phyloP scores from a whole-genome alignment of 805 yeast genomes.

The Ascoidea asiatica region DNA sequence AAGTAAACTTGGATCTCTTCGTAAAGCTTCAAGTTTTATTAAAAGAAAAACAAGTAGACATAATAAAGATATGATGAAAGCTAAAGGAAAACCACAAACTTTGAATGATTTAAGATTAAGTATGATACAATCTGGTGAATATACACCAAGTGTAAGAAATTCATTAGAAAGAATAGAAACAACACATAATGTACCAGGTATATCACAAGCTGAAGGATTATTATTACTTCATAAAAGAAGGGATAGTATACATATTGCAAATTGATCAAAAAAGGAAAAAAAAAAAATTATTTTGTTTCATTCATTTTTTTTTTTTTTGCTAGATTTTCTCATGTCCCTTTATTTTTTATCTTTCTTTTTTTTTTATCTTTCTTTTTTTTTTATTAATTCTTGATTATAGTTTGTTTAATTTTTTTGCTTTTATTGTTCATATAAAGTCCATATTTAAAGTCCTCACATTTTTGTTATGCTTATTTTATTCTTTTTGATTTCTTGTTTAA shows the following conservation, averaged over 20 bases:
- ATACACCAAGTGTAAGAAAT: slow-evolving; percentile 11
- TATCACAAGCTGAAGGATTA: slow-evolving; percentile 34
- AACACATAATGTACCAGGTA: slow-evolving; percentile 34
- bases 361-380: neutral
- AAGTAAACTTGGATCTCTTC: neutral
- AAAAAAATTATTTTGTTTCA: too few relatives aligned
- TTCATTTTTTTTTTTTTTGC: too few relatives aligned
- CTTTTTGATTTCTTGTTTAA: neutral
- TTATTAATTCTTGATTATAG: too few relatives aligned
- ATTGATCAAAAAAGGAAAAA: neutral
- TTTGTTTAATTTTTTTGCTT: too few relatives aligned
- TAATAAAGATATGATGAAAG: neutral
- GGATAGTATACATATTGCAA: neutral
- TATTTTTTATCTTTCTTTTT: neutral
- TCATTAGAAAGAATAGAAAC: slow-evolving; percentile 28
- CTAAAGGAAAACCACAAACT: slow-evolving; percentile 1
- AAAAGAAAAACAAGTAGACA: slow-evolving; percentile 1
- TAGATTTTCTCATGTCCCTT: too few relatives aligned
- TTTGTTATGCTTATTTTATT: neutral
- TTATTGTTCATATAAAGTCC: neutral
- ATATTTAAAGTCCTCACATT: neutral
- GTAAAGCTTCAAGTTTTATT: neutral
- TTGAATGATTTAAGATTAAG: slow-evolving; percentile 7
- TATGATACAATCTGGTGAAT: slow-evolving; percentile 9
- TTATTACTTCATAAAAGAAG: slow-evolving; percentile 13